Conservation (phyloP, 805 yeast species). For the Zygosaccharomyces pseudorouxii region DNA sequence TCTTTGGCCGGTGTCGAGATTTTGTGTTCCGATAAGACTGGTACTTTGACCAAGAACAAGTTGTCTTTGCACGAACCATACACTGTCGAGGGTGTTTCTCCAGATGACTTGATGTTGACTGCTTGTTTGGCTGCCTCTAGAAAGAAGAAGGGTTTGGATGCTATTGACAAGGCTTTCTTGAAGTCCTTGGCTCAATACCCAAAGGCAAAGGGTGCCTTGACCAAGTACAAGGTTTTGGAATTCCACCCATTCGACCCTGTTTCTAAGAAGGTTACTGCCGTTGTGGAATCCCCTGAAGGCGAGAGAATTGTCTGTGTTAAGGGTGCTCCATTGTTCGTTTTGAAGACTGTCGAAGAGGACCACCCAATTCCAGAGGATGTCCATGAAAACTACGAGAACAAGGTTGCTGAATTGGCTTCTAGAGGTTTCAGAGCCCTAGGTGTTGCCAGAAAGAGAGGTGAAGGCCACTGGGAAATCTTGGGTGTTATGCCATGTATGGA, state of each 20-base stretch:
- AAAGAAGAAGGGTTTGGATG: constrained; percentile 97
- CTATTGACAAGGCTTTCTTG: constrained; percentile 94
- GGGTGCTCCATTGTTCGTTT: constrained; percentile 97
- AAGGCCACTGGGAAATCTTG: constrained; percentile 95
- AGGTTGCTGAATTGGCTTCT: constrained; percentile 95
- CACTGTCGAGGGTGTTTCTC: constrained; percentile 95
- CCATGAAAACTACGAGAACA: constrained; percentile 91
- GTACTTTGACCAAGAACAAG: constrained; percentile 96
- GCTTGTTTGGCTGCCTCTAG: constrained; percentile 97
- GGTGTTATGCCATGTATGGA: constrained; percentile 99
- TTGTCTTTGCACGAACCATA: constrained; percentile 93
- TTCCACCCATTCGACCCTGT: constrained; percentile 98
- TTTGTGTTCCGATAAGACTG: constrained; percentile 96
- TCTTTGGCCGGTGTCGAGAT: constrained; percentile 97
- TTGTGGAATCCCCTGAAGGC: constrained; percentile 94
- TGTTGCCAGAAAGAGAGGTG: constrained; percentile 98
- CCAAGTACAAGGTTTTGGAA: constrained; percentile 90
- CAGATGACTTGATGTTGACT: constrained; percentile 94
- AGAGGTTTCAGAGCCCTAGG: constrained; percentile 98
- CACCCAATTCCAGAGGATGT: constrained; percentile 93
- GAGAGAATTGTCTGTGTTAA: constrained; percentile 93
- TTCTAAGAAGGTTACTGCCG: constrained; percentile 91
- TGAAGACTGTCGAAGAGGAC: constrained; percentile 95
- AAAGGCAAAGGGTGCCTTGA: constrained; percentile 85
- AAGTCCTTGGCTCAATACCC: constrained; percentile 85